phyloP scores from a whole-genome alignment of 805 yeast genomes.

The Saitoella complicata region DNA sequence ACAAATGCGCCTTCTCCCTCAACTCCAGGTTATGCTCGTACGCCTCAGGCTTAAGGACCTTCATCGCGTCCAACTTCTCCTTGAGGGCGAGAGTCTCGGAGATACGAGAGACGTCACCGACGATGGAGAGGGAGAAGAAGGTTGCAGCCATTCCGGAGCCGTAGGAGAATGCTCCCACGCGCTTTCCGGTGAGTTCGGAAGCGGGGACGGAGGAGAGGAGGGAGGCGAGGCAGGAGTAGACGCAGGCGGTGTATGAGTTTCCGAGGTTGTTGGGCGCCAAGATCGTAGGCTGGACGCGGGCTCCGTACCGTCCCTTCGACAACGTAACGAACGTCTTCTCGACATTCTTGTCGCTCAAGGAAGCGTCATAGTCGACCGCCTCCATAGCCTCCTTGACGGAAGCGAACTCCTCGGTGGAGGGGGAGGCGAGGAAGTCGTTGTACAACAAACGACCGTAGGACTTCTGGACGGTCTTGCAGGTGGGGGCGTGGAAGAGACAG shows the following conservation, averaged over 20 bases:
- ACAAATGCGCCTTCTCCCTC: constrained; percentile 80
- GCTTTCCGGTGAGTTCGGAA: constrained; percentile 60
- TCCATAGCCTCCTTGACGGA: constrained; percentile 38
- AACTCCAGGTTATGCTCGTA: constrained; percentile 67
- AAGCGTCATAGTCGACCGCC: constrained; percentile 50
- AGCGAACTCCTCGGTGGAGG: constrained; percentile 25
- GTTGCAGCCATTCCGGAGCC: constrained; percentile 97
- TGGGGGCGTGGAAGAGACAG: constrained; percentile 95
- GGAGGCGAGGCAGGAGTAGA: constrained; percentile 75
- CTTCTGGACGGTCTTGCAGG: constrained; percentile 86
- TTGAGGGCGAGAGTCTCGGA: constrained; percentile 50
- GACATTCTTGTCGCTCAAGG: constrained; percentile 60
- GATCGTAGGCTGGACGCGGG: constrained; percentile 65
- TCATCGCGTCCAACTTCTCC: constrained; percentile 50
- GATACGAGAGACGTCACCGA: constrained; percentile 63
- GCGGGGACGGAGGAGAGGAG: constrained; percentile 58
- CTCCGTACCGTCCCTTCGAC: constrained; percentile 51
- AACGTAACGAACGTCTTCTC: constrained; percentile 74
- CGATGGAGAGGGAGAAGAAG: constrained; percentile 60
- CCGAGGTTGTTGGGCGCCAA: constrained; percentile 91
- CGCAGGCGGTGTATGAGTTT: constrained; percentile 92
- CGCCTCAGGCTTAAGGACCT: constrained; percentile 51
- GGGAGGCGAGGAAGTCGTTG: constrained; percentile 69
- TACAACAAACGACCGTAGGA: constrained; percentile 82
- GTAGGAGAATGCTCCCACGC: constrained; percentile 86